Evolutionary conservation across 2,329 filamentous ascomycete species (phyloP), one percentile per base, ranked within the genome.

Genomic region (Septoria petroselini): DNA sequence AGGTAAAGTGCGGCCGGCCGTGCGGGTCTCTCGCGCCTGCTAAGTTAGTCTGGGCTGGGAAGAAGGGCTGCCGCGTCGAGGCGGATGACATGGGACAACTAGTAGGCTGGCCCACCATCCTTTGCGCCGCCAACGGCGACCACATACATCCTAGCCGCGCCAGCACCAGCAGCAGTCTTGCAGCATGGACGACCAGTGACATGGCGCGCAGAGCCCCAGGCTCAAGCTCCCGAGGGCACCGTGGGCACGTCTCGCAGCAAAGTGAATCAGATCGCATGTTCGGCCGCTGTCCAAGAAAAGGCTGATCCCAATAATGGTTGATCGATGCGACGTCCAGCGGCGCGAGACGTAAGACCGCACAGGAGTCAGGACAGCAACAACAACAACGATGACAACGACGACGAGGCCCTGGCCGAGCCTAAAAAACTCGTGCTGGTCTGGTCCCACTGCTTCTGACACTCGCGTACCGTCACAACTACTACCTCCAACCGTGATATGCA

Each of bases 251-350:
- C 35, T 44, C 35, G 35, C 40, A 33, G 41, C 42, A 50, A 39
- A 31, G 44, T 48, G 48, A 51, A 51, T 48, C 52, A 54, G 41
- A 53, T 52, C 39, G 53, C 53, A 39, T 53, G 50, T 46, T 46
- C 25, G 18, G 25, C 40, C 40, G 33, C 46, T 25, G 38, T 44
- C 45, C 47, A 39, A 29, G 23, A 41, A 54, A 45, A 53, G 53
- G 53, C 53, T 51, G 53, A 57, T 57, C 54, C 50, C 54, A 57
- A 57, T 53, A 43, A 41, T 48, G 43, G 40, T 17, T 37, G 41
- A 15, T 34, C 30, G 27, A 37, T 35, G 48, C 30, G 40, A 33
- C 38, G 42, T 39, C 38, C 50, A 44, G 46, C 45, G 53, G 47
- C 50, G 49, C 51, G 53, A 5, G 9, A 56, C 42, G 50, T 50